A percentile compares a stretch with the other conserved stretches of the same genome.
Evolutionary conservation across 306 rosid species (phyloP).

Genomic region (Prinsepia uniflora): DNA sequence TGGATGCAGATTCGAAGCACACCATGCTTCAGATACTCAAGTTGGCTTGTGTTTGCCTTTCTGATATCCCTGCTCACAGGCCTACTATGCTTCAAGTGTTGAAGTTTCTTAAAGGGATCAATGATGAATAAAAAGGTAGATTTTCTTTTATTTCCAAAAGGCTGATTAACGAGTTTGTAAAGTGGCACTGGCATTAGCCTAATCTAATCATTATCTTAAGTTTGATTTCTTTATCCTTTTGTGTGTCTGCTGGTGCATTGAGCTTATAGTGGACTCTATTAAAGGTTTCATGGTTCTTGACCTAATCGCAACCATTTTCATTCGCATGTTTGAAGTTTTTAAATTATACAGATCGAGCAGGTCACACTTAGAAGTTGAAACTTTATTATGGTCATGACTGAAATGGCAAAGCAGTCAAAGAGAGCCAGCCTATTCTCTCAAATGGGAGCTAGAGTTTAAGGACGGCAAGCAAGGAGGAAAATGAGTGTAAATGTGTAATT

Average conservation of each 20-base stretch:
- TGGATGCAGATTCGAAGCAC: slow-evolving; percentile 67
- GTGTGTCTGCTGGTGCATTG: too few relatives aligned
- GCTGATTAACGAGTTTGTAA: too few relatives aligned
- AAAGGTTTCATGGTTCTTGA: too few relatives aligned
- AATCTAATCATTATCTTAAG: slow-evolving; percentile 11
- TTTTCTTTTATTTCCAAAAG: not conserved
- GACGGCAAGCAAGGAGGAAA: not conserved
- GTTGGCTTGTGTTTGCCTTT: slow-evolving; percentile 75
- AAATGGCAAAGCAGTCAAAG: not conserved
- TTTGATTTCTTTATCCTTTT: not conserved
- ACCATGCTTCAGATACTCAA: slow-evolving; percentile 76
- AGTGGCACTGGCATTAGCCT: too few relatives aligned
- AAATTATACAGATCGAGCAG: not conserved
- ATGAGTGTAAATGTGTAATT: too few relatives aligned
- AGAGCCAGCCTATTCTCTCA: not conserved
- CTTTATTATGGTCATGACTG: not conserved
- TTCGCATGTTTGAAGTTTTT: not conserved
- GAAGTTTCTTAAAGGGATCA: slow-evolving; percentile 68
- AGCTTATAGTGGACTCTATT: too few relatives aligned
- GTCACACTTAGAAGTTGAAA: not conserved
- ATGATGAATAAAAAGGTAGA: slow-evolving; percentile 39
- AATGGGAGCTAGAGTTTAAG: not conserved
- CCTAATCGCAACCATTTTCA: too few relatives aligned
- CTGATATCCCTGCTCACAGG: slow-evolving; percentile 84
- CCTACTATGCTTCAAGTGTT: slow-evolving; percentile 92